Evolutionary conservation across 192 early-diverging fungal species (phyloP).

Genomic region (Gigaspora rosea): DNA sequence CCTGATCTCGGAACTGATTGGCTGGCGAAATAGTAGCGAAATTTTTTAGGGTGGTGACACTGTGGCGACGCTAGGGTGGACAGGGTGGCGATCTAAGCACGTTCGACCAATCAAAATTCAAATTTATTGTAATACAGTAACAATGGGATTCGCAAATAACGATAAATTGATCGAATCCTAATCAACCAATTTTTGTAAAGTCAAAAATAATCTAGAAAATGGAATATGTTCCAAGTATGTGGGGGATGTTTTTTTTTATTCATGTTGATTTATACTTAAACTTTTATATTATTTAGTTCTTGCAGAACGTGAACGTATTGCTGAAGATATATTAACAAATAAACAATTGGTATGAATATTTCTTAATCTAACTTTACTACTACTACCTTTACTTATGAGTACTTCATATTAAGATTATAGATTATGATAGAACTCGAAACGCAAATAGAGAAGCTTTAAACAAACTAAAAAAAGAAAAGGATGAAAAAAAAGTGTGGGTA

Average conservation of each 20-base stretch:
- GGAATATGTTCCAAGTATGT: constrained; percentile 13
- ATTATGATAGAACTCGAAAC: constrained; percentile 59
- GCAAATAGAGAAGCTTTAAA: constrained; percentile 58
- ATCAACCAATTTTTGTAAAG: too few species aligned
- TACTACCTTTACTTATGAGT: neutral
- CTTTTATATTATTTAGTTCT: constrained; percentile 35
- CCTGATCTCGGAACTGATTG: too few species aligned
- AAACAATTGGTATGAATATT: constrained; percentile 52
- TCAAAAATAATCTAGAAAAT: neutral
- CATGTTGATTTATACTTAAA: neutral
- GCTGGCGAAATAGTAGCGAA: too few species aligned
- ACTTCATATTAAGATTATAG: constrained; percentile 45
- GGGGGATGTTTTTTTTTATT: too few species aligned
- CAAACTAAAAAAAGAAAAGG: constrained; percentile 44
- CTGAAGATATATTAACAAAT: constrained; percentile 59
- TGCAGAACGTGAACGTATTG: constrained; percentile 49
- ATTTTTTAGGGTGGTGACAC: too few species aligned
- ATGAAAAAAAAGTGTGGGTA: constrained; percentile 58
- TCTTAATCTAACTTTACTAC: neutral
- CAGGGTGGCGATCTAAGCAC: too few species aligned
- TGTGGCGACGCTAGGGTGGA: too few species aligned
- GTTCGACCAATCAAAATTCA: too few species aligned
- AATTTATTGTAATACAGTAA: too few species aligned
- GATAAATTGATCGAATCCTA: too few species aligned
- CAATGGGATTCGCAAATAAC: too few species aligned